Base-by-base conservation (phyloP, 176 grass and related monocot genomes). In the Ensete glaucum region DNA sequence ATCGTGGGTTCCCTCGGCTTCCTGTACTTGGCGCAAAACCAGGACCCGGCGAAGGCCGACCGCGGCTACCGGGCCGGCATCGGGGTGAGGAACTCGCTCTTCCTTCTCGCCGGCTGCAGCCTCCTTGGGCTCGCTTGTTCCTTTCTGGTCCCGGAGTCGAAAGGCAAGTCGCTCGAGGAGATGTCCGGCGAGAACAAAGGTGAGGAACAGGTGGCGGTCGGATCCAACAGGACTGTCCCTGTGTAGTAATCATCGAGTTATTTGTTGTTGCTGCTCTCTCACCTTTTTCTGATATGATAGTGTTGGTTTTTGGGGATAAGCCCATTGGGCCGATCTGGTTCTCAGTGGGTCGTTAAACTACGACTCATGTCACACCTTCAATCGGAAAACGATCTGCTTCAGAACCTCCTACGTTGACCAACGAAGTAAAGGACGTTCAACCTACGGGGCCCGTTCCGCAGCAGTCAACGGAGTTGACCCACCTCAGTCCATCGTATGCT, bases 91-190 rank as follows among this genome's bases (percentile, higher is more conserved):
- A 80, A 80, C 80, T 81, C 87, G 17, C 80, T 93, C 13, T 93
- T 93, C 87, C 58, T 93, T 52, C 91, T 93, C 20, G 87, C 91
- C 19, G 91, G 50, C 0, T 90, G 91, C 75, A 94, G 85, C 77
- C 58, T 94, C 23, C 71, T 93, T 11, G 91, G 91, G 2, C 48
- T 93, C 10, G 19, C 77, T 25, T 89, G 78, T 76, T 89, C 90
- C 9, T 85, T 92, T 62, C 84, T 89, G 2, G 84, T 92, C 53
- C 90, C 90, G 2, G 90, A 92, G 83, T 87, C 90, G 2, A 89
- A 86, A 73, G 90, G 90, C 51, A 92, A 92, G 75, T 92, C 90
- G 51, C 81, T 92, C 0, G 90, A 92, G 84, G 90, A 92, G 72
- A 87, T 89, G 77, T 92, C 90, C 51, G 84, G 87, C 51, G 90